Evolutionary conservation across 768 basidiomycete species (phyloP), one percentile per base, ranked within the genome.

Genomic region (Russula virescens): DNA sequence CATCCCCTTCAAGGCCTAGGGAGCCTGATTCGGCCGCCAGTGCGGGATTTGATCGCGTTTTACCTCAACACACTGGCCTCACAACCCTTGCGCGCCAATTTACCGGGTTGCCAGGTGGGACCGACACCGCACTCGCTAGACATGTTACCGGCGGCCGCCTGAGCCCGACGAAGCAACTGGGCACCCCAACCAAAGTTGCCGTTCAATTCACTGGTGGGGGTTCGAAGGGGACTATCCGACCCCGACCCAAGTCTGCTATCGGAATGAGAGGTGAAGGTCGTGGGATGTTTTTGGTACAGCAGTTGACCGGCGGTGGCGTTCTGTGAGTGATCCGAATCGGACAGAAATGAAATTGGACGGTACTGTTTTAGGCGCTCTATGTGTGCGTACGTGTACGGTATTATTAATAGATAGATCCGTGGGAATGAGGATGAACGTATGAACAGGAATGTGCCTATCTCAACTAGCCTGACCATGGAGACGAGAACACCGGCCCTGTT

Each of bases 201-300:
- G 70, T 73, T 0, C 71, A 72, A 11, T 71, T 79, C 40, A 75
- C 75, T 14, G 75, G 77, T 8, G 63, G 66, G 14, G 60, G 68
- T 13, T 69, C 59, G 0, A 71, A 68, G 42, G 71, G 71, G 18
- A 71, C 75, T 21, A 62, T 62, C 13, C 73, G 72, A 53, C 83
- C 88, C 10, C 76, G 91, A 58, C 90, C 91, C 13, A 90, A 87
- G 78, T 90, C 88, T 69, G 86, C 89, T 26, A 83, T 87, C 60
- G 88, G 88, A 16, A 83, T 87, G 73, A 78, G 88, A 31, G 88
- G 89, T 66, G 87, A 89, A 71, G 88, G 85, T 14, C 76, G 86
- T 51, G 86, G 81, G 10, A 83, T 91, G 87, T 88, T 83, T 73
- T 75, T 92, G 60, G 87, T 91, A 50, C 78, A 83, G 68, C 89